Base-by-base conservation (phyloP, 2,329 filamentous ascomycete species). In the Chaetothyriales sp. region DNA sequence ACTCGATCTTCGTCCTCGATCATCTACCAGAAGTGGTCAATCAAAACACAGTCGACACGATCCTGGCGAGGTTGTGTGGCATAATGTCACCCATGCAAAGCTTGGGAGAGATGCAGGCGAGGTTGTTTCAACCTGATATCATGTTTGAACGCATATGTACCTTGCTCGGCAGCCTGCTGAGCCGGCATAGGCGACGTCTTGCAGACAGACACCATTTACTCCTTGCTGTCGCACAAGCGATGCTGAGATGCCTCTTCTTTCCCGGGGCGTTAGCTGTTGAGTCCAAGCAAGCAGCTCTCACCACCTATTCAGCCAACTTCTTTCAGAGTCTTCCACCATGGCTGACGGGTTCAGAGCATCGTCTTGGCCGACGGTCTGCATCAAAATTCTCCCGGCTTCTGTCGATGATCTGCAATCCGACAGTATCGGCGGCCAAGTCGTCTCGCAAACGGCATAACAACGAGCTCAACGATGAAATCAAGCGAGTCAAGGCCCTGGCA, bases 161-260 rank as follows among this genome's bases (percentile, higher is more conserved):
- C 36, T 66, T 79, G 8, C 65, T 75, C 50, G 73, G 72, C 7
- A 63, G 71, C 0, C 63, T 81, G 6, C 64, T 83, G 6, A 67
- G 73, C n/a, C 68, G 79, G 10, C 74, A 81, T 58, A 73, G 78
- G 19, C 67, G 73, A 15, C 75, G 77, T 43, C 66, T 82, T 8
- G 74, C 75, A 36, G 78, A 78, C 6, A 76, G 79, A 20, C 76
- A 76, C 64, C 78, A 82, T 58, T 66, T 82, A 9, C 64, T 82
- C 15, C 64, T 80, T 5, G 69, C 72, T 0, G 66, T 75, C 10
- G 69, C 82, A 51, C 74, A 79, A 57, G 65, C 65, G 10, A 69
- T 82, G 1, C 63, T 81, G 1, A 67, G 70, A 49, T 74, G 73
- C 48, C 70, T 82, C 9, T 80, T 80, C 63, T 60, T 68, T 67